Evolutionary conservation across 2,329 filamentous ascomycete species (phyloP).

Genomic region (Claviceps pazoutovae): DNA sequence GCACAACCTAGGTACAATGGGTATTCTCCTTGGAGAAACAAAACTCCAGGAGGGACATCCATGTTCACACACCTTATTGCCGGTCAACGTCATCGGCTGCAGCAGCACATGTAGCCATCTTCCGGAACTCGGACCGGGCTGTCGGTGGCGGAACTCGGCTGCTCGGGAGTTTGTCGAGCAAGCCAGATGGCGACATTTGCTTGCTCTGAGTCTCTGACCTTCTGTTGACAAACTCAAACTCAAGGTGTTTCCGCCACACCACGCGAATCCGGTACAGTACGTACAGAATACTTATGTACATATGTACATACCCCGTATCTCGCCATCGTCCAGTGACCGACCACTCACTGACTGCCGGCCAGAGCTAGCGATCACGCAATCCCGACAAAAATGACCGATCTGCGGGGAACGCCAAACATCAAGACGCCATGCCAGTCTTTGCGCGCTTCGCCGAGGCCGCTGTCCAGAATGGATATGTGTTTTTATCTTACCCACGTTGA

Average conservation of each 20-base stretch:
- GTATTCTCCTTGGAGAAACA: neutral
- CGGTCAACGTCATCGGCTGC: neutral
- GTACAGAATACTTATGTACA: neutral
- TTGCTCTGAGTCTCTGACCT: neutral
- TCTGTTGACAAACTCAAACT: neutral
- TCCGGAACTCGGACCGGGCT: conserved; percentile 5
- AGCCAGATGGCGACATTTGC: conserved; percentile 7
- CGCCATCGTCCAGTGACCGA: conserved; percentile 8
- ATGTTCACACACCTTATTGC: neutral
- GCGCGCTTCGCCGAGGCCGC: neutral
- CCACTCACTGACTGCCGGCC: neutral
- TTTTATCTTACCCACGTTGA: neutral
- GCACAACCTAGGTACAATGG: neutral
- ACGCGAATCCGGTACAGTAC: conserved; percentile 11
- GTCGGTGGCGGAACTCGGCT: conserved; percentile 8
- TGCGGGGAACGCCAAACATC: conserved; percentile 11
- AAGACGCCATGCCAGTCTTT: neutral
- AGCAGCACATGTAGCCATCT: neutral
- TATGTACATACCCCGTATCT: conserved; percentile 6
- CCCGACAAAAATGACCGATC: conserved; percentile 12
- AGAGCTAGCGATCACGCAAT: conserved; percentile 24
- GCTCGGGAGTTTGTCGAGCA: neutral
- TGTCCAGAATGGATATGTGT: neutral
- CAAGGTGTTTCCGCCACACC: neutral
- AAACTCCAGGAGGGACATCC: neutral